phyloP scores from a whole-genome alignment of 257 asterid genomes.

The Marsdenia floribunda region DNA sequence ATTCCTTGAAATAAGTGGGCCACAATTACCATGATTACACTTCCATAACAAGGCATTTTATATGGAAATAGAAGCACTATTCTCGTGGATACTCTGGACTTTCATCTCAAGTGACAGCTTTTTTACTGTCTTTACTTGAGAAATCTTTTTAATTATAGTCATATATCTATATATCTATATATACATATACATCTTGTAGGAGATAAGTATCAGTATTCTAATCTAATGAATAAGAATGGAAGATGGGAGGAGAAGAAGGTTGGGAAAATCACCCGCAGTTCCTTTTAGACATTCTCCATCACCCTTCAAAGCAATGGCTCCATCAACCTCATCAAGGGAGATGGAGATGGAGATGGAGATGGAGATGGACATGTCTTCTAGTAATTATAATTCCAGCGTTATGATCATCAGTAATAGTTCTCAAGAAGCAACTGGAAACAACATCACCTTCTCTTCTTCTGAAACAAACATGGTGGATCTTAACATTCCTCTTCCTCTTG shows the following conservation, averaged over 20 bases:
- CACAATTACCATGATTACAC: not conserved
- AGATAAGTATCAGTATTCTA: not conserved
- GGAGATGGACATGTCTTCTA: no score
- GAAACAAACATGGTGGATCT: not conserved
- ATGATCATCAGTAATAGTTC: not conserved
- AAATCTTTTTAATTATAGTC: not conserved
- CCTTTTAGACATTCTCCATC: not conserved
- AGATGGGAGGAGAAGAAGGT: not conserved
- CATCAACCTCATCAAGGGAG: not conserved
- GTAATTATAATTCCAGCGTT: not conserved
- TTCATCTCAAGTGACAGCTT: not conserved
- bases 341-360: not conserved
- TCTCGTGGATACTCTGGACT: not conserved
- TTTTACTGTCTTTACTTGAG: not conserved
- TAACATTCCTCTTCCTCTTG: not conserved
- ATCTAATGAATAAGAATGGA: not conserved
- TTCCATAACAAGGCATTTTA: not conserved
- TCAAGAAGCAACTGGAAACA: not conserved
- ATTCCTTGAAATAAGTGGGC: not conserved
- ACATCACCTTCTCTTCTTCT: not conserved
- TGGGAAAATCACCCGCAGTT: not conserved
- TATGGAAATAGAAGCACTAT: not conserved
- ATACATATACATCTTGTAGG: not conserved
- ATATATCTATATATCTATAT: no score
- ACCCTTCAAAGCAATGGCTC: not conserved